Conservation (phyloP, 257 asterid genomes). For the Solanum lignicaule region DNA sequence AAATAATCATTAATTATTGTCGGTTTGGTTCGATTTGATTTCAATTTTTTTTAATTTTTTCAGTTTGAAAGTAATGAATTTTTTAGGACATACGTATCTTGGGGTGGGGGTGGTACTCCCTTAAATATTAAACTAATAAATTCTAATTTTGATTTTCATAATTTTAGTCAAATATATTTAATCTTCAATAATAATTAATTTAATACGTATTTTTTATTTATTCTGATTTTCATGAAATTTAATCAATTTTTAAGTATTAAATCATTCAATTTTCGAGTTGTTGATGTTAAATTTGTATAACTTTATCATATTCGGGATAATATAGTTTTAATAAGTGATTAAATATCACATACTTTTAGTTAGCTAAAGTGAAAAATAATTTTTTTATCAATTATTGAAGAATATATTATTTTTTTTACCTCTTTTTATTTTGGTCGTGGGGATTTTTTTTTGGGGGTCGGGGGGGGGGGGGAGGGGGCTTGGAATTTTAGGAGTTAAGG, state of each 20-base stretch:
- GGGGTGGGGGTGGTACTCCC: background rate
- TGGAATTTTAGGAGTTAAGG: background rate
- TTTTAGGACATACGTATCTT: too few relatives aligned
- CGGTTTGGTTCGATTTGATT: too few relatives aligned
- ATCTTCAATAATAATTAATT: background rate
- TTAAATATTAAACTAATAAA: background rate
- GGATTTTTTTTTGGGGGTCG: background rate
- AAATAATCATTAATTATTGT: too few relatives aligned
- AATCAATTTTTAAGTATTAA: background rate
- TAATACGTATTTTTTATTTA: background rate
- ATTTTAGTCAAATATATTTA: background rate
- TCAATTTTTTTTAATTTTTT: too few relatives aligned
- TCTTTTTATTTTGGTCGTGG: background rate
- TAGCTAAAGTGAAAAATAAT: background rate
- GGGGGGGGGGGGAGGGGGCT: accelerated
- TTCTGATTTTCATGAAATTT: background rate
- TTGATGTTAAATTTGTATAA: background rate
- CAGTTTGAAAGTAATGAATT: too few relatives aligned
- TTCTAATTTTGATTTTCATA: background rate
- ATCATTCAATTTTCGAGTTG: background rate
- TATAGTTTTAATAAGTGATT: background rate
- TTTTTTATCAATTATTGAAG: background rate
- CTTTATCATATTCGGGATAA: background rate
- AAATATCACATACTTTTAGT: background rate
- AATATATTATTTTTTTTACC: background rate